Conservation (phyloP, 768 basidiomycete species). For the Suillus fuscotomentosus region DNA sequence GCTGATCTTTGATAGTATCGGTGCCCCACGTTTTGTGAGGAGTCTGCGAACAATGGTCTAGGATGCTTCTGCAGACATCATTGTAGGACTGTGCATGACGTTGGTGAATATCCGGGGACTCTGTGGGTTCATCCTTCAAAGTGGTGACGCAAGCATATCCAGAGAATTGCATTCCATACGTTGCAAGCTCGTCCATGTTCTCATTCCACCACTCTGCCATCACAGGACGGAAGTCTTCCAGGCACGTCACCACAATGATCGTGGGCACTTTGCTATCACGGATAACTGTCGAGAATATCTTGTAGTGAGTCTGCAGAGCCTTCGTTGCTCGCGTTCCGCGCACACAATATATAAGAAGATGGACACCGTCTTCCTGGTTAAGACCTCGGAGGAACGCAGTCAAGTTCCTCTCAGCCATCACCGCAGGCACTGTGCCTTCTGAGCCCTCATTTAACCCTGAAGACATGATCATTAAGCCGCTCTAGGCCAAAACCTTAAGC, state of each 20-base stretch:
- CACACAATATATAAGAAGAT: slow-evolving; percentile 31
- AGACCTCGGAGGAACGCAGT: slow-evolving; percentile 24
- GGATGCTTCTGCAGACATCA: not conserved
- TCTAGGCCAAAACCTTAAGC: slow-evolving; percentile 16
- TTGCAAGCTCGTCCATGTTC: slow-evolving; percentile 24
- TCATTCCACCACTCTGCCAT: slow-evolving; percentile 32
- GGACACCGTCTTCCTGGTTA: slow-evolving; percentile 23
- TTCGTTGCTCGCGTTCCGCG: slow-evolving; percentile 23
- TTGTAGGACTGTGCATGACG: slow-evolving; percentile 1
- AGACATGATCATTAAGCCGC: slow-evolving; percentile 22
- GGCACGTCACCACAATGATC: slow-evolving; percentile 15
- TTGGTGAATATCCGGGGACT: not conserved
- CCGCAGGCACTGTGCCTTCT: slow-evolving; percentile 5
- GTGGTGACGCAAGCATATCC: slow-evolving; percentile 36
- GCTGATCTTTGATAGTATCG: not conserved
- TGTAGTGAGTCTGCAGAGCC: slow-evolving; percentile 26
- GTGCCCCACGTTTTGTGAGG: not conserved
- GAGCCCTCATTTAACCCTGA: slow-evolving; percentile 19
- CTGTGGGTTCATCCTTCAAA: not conserved
- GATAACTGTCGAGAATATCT: slow-evolving; percentile 25
- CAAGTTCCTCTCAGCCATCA: slow-evolving; percentile 8
- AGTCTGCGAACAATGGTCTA: not conserved
- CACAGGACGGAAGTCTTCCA: slow-evolving; percentile 15
- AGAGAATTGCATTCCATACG: slow-evolving; percentile 24
- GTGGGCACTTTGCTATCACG: slow-evolving; percentile 22